These are phyloP conservation scores for Papiliotrema laurentii DNA, from an alignment of 1,284 basidiomycete species.

Conservation along the genomic window DNA sequence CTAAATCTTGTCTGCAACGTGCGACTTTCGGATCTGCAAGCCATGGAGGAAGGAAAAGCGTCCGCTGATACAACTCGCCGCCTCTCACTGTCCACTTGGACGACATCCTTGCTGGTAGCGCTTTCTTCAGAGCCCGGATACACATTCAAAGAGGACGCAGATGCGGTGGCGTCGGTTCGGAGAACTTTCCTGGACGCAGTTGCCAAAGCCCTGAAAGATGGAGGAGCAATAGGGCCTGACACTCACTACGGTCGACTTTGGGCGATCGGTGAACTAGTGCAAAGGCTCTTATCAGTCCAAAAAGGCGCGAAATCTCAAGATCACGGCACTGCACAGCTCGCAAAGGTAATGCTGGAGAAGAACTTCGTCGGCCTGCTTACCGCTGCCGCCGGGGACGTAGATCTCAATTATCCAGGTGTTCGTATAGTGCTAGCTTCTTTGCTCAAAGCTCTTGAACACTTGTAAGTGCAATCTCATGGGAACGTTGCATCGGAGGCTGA, in stretches of 20 bases:
- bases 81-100: conserved; percentile 67
- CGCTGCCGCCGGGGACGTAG: conserved; percentile 82
- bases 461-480: conserved; percentile 55
- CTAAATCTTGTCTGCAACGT: conserved; percentile 72
- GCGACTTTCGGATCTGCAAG: not conserved
- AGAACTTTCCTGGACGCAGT: conserved; percentile 87
- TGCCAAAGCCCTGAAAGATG: conserved; percentile 81
- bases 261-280: conserved; percentile 80
- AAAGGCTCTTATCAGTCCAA: conserved; percentile 77
- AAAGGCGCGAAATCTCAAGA: conserved; percentile 57
- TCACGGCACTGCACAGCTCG: conserved; percentile 81
- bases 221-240: conserved; percentile 58
- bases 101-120: conserved; percentile 84
- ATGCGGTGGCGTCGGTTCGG: conserved; percentile 76
- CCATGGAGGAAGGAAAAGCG: not conserved
- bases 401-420: conserved; percentile 92
- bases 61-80: conserved; percentile 38
- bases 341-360: conserved; percentile 98
- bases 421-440: conserved; percentile 78
- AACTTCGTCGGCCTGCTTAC: conserved; percentile 89
- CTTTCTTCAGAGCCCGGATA: conserved; percentile 77
- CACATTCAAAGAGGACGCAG: conserved; percentile 69
- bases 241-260: conserved; percentile 82
- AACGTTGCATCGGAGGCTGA: conserved; percentile 11
- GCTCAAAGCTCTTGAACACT: conserved; percentile 79